Conservation (phyloP, 2,329 filamentous ascomycete genomes). For the Pseudonectria foliicola region DNA sequence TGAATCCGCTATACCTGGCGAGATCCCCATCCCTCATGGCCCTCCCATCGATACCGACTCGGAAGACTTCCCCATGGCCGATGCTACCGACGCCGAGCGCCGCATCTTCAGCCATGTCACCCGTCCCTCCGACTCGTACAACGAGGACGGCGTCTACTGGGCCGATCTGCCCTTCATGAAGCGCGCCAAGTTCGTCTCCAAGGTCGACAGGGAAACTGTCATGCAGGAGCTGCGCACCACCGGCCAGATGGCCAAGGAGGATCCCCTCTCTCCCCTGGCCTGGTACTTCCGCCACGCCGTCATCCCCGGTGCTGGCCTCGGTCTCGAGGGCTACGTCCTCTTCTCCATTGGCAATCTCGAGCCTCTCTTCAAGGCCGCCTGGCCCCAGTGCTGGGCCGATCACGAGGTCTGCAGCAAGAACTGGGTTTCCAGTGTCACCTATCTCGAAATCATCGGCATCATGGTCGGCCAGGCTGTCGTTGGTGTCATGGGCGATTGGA, state of each 20-base stretch:
- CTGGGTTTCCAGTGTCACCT: slow-evolving; percentile 80
- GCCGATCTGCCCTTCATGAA: slow-evolving; percentile 70
- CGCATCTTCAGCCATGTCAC: slow-evolving; percentile 71
- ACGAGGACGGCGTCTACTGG: slow-evolving; percentile 80
- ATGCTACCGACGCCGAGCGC: slow-evolving; percentile 43
- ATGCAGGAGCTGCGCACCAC: slow-evolving; percentile 59
- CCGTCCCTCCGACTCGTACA: slow-evolving; percentile 83
- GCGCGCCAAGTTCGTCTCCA: slow-evolving; percentile 67
- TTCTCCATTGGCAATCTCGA: slow-evolving; percentile 95
- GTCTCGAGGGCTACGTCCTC: slow-evolving; percentile 90
- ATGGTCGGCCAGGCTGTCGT: slow-evolving; percentile 89
- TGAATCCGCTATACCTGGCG: slow-evolving; percentile 37
- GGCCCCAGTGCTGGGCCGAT: slow-evolving; percentile 70
- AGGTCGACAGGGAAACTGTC: slow-evolving; percentile 65
- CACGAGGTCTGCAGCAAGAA: slow-evolving; percentile 62
- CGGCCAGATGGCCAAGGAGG: slow-evolving; percentile 75
- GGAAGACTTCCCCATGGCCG: slow-evolving; percentile 35
- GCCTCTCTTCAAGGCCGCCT: slow-evolving; percentile 70
- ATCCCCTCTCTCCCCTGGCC: slow-evolving; percentile 74
- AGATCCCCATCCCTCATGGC: slow-evolving; percentile 49
- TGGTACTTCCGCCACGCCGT: slow-evolving; percentile 90
- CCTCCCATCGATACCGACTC: slow-evolving; percentile 40
- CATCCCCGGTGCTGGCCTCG: slow-evolving; percentile 83
- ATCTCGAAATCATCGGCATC: slow-evolving; percentile 90
- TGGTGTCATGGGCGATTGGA: slow-evolving; percentile 64